Evolutionary conservation across 2,329 filamentous ascomycete species (phyloP).

Genomic region (Penicillium sp.): DNA sequence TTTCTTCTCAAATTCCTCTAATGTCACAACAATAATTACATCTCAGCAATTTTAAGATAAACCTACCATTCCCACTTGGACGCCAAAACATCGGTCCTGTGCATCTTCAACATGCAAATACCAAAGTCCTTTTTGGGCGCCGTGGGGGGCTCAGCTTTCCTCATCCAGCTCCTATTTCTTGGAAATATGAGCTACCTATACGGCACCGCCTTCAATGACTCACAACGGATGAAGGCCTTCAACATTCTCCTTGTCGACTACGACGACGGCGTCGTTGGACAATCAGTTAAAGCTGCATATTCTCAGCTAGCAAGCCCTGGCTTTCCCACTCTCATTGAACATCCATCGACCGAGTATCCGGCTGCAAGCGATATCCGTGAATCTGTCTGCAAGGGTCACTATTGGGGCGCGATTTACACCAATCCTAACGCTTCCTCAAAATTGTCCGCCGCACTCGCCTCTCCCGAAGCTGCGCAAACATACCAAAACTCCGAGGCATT

Average conservation of each 20-base stretch:
- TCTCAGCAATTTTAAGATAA: not conserved
- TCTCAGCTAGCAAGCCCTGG: not conserved
- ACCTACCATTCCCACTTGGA: not conserved
- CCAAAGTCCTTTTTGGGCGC: not conserved
- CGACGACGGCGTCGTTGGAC: not conserved
- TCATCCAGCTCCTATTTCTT: not conserved
- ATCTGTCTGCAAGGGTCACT: slow-evolving; percentile 19
- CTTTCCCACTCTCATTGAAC: slow-evolving; percentile 10
- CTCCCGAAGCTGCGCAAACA: slow-evolving; percentile 21
- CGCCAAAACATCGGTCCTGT: not conserved
- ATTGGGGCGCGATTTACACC: slow-evolving; percentile 30
- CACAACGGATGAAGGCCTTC: not conserved
- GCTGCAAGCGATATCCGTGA: slow-evolving; percentile 1
- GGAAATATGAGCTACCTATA: not conserved
- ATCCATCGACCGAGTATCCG: not conserved
- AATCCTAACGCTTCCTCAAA: slow-evolving; percentile 31
- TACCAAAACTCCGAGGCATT: slow-evolving; percentile 34
- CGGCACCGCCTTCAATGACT: not conserved
- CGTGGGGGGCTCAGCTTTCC: not conserved
- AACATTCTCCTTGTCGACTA: slow-evolving; percentile 14
- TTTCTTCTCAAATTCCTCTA: not conserved
- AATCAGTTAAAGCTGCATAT: not conserved
- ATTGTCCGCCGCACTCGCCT: slow-evolving; percentile 34
- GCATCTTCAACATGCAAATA: not conserved
- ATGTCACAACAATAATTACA: not conserved